A percentile compares a stretch with the other conserved stretches of the same genome.
These are phyloP conservation scores for Thinopyrum obtusiflorum DNA, from an alignment of 202 grass and related monocot genomes.

Conservation along the genomic window DNA sequence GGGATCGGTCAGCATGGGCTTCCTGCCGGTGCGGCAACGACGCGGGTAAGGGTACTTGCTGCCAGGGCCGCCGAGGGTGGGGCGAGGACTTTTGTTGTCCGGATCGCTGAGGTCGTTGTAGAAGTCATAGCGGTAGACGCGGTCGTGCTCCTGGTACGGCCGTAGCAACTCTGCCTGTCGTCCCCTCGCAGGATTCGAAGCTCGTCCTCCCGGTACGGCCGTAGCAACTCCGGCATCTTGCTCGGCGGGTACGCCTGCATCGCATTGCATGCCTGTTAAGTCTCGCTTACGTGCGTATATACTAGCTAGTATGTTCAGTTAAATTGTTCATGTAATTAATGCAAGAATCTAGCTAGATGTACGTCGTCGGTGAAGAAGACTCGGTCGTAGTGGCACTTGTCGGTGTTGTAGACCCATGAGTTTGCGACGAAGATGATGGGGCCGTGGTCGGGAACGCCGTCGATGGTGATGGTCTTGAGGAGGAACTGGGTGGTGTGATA, in stretches of 20 bases:
- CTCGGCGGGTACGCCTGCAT: slow-evolving; percentile 62
- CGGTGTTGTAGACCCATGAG: slow-evolving; percentile 63
- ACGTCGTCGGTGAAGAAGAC: background rate
- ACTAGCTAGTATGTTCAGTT: too few relatives aligned
- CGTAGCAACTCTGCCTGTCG: background rate
- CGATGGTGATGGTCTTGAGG: slow-evolving; percentile 38
- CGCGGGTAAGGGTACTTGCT: background rate
- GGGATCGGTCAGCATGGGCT: background rate
- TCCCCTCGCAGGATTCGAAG: slow-evolving; percentile 61
- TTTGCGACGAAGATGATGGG: slow-evolving; percentile 70
- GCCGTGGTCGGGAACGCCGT: slow-evolving; percentile 49
- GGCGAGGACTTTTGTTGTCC: slow-evolving; percentile 37
- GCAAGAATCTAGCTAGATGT: too few relatives aligned
- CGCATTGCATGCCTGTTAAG: background rate
- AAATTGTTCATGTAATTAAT: too few relatives aligned
- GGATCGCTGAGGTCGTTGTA: slow-evolving; percentile 92
- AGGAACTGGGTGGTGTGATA: slow-evolving; percentile 19
- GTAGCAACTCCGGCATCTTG: slow-evolving; percentile 53
- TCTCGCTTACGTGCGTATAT: too few relatives aligned
- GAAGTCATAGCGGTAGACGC: slow-evolving; percentile 64
- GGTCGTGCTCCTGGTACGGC: slow-evolving; percentile 59
- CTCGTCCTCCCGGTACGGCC: slow-evolving; percentile 52
- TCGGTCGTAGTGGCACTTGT: background rate
- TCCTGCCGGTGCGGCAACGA: background rate
- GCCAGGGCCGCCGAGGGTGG: background rate